Evolutionary conservation across 495 filamentous ascomycete species (phyloP).

Genomic region (Immersiella caudata): DNA sequence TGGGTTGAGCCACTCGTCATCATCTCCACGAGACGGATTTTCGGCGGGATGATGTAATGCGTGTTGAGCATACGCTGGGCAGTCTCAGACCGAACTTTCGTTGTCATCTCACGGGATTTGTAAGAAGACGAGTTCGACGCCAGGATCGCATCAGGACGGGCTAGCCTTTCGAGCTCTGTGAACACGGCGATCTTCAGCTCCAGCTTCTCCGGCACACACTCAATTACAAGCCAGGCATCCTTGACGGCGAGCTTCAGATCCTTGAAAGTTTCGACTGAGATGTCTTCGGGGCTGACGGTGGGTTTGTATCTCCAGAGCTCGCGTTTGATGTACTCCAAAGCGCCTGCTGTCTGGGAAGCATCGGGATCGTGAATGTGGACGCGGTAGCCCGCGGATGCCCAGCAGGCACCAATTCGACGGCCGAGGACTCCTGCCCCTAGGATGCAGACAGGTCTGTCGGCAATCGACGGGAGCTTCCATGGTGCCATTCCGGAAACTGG

Average conservation of each 20-base stretch:
- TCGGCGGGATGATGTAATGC: slow-evolving; percentile 59
- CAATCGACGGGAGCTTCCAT: slow-evolving; percentile 7
- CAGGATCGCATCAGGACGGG: slow-evolving; percentile 50
- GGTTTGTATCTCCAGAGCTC: slow-evolving; percentile 29
- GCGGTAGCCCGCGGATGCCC: slow-evolving; percentile 38
- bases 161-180: slow-evolving; percentile 47
- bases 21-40: slow-evolving; percentile 52
- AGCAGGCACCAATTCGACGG: slow-evolving; percentile 34
- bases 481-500: neutral
- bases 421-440: slow-evolving; percentile 36
- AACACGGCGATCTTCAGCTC: slow-evolving; percentile 55
- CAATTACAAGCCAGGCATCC: slow-evolving; percentile 56
- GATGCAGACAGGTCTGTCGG: slow-evolving; percentile 23
- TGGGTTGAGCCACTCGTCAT: slow-evolving; percentile 59
- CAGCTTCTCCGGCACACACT: slow-evolving; percentile 58
- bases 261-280: slow-evolving; percentile 34
- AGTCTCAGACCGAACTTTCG: slow-evolving; percentile 41
- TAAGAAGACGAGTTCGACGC: slow-evolving; percentile 56
- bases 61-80: slow-evolving; percentile 47
- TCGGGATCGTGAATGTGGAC: slow-evolving; percentile 35
- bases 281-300: slow-evolving; percentile 15
- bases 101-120: slow-evolving; percentile 52
- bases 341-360: slow-evolving; percentile 31
- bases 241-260: slow-evolving; percentile 43
- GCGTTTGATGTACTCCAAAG: slow-evolving; percentile 29